Evolutionary conservation across 371 early-diverging fungal genomes (phyloP).

Genomic region (Lichtheimia ornata): DNA sequence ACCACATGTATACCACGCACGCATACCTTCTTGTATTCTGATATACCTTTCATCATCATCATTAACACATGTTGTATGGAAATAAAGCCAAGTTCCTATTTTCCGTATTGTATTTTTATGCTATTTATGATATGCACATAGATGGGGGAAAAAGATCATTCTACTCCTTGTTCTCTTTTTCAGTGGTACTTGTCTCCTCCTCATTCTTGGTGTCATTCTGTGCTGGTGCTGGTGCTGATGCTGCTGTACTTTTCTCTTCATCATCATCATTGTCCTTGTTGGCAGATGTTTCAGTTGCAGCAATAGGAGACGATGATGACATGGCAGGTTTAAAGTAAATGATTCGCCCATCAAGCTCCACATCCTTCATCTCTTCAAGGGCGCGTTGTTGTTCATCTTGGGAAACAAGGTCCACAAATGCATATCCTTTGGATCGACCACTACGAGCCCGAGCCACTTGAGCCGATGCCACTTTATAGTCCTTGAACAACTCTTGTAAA

Average conservation of each 20-base stretch:
- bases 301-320: slow-evolving; percentile 31
- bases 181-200: slow-evolving; percentile 6
- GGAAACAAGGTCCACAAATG: slow-evolving; percentile 83
- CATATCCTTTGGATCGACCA: slow-evolving; percentile 88
- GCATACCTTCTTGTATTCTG: no score
- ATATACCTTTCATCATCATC: no score
- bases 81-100: no score
- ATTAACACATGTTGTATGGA: no score
- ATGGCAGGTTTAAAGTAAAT: slow-evolving; percentile 78
- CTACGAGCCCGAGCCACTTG: slow-evolving; percentile 64
- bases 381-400: slow-evolving; percentile 82
- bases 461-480: slow-evolving; percentile 75
- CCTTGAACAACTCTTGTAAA: slow-evolving; percentile 74
- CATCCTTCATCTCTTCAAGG: slow-evolving; percentile 62
- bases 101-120: no score
- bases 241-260: slow-evolving; percentile 8
- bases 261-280: slow-evolving; percentile 10
- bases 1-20: no score
- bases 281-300: neutral
- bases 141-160: no score
- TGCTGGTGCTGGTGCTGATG: slow-evolving; percentile 2
- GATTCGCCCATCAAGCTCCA: slow-evolving; percentile 67
- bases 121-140: no score
- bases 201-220: neutral
- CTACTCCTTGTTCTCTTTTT: slow-evolving; percentile 15